These are phyloP conservation scores for Mortierella sp. DNA, from an alignment of 371 early-diverging fungal species.

Conservation along the genomic window DNA sequence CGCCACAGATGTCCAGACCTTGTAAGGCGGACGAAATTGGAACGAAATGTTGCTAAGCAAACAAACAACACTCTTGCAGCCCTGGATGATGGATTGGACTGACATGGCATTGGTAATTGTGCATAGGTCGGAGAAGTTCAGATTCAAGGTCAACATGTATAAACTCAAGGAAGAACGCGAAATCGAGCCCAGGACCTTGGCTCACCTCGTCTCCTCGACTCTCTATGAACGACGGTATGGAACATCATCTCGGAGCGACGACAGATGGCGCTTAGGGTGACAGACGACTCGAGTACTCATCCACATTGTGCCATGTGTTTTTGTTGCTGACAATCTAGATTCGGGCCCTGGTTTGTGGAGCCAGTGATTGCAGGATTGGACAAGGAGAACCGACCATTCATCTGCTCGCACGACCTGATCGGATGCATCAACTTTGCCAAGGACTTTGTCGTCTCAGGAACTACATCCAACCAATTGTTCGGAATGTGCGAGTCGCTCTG, in stretches of 20 bases:
- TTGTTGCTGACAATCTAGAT: constrained; percentile 63
- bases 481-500: constrained; percentile 99
- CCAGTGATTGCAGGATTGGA: constrained; percentile 98
- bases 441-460: constrained; percentile 98
- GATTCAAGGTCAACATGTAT: constrained; percentile 98
- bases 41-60: too few species aligned
- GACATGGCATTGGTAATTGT: too few species aligned
- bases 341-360: constrained; percentile 96
- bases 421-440: constrained; percentile 96
- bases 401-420: constrained; percentile 97
- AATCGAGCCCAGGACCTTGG: constrained; percentile 95
- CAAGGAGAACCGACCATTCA: constrained; percentile 91
- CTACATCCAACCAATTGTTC: constrained; percentile 89
- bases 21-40: constrained; percentile 65
- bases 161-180: constrained; percentile 96
- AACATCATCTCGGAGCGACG: not conserved
- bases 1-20: constrained; percentile 97
- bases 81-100: too few species aligned
- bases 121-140: constrained; percentile 84
- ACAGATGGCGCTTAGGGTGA: not conserved
- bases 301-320: not conserved
- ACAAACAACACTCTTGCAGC: too few species aligned
- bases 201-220: constrained; percentile 96
- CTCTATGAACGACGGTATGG: constrained; percentile 93
- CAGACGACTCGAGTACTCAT: not conserved